Evolutionary conservation across 345 rosid genomes (phyloP).

Genomic region (Euphorbia tirucalli): DNA sequence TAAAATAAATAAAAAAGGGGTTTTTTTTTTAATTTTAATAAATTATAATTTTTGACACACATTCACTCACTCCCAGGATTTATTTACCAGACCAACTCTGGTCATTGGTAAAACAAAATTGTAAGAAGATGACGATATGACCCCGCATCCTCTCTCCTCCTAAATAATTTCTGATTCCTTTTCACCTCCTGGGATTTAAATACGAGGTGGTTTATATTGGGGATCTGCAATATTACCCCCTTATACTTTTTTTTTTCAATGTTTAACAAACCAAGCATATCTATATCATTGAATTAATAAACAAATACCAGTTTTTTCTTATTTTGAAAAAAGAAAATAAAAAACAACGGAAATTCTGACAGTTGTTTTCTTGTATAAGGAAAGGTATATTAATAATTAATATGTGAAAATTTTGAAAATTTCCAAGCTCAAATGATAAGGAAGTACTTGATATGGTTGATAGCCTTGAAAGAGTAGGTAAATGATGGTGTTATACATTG

Average conservation of each 20-base stretch:
- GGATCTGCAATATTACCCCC: slow-evolving; percentile 38
- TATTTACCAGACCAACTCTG: slow-evolving; percentile 22
- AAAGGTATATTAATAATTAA: too few species aligned
- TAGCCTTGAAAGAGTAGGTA: neutral
- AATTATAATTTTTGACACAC: neutral
- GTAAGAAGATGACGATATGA: slow-evolving; percentile 38
- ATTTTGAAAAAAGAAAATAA: too few species aligned
- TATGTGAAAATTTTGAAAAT: neutral
- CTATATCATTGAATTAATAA: neutral
- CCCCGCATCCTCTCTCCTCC: slow-evolving; percentile 20
- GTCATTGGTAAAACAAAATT: slow-evolving; percentile 35
- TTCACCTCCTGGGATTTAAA: slow-evolving; percentile 2
- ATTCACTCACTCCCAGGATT: slow-evolving; percentile 41
- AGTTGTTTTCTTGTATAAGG: neutral
- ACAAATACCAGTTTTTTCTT: too few species aligned
- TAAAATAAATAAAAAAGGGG: neutral
- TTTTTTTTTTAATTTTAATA: too few species aligned
- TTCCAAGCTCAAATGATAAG: neutral
- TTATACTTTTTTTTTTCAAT: neutral
- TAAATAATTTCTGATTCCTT: slow-evolving; percentile 26
- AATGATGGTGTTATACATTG: neutral
- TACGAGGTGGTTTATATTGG: slow-evolving; percentile 33
- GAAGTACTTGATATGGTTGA: neutral
- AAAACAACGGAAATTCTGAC: neutral
- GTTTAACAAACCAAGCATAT: neutral